Conservation (phyloP, 148 eudicot species). For the Arbutus unedo region DNA sequence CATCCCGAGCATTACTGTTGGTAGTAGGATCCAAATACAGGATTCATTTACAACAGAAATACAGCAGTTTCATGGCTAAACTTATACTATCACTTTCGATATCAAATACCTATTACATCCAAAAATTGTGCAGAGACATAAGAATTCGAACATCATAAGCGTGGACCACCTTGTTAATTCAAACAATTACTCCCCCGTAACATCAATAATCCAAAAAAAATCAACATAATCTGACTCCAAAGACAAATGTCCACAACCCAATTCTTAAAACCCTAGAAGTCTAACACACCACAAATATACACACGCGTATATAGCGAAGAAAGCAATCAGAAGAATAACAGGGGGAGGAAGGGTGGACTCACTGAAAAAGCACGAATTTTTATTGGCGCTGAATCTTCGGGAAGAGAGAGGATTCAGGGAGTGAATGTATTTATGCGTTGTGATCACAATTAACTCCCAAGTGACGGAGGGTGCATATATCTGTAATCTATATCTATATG, state of each 20-base stretch:
- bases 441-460: conserved; percentile 1
- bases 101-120: background rate
- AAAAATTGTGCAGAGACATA: background rate
- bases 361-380: conserved; percentile 6
- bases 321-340: background rate
- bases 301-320: background rate
- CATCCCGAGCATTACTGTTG: background rate
- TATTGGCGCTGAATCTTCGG: background rate
- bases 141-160: background rate
- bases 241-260: background rate
- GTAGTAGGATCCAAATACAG: background rate
- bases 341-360: background rate
- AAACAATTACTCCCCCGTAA: background rate
- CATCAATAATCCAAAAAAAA: background rate
- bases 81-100: background rate
- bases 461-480: background rate
- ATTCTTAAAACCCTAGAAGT: conserved; percentile 5
- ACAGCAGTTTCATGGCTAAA: background rate
- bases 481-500: background rate
- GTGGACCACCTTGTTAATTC: background rate
- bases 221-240: background rate
- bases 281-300: background rate
- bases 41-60: background rate
- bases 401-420: background rate
- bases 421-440: background rate